Base-by-base conservation (phyloP, 257 asterid species). In the Gentiana macrophylla region DNA sequence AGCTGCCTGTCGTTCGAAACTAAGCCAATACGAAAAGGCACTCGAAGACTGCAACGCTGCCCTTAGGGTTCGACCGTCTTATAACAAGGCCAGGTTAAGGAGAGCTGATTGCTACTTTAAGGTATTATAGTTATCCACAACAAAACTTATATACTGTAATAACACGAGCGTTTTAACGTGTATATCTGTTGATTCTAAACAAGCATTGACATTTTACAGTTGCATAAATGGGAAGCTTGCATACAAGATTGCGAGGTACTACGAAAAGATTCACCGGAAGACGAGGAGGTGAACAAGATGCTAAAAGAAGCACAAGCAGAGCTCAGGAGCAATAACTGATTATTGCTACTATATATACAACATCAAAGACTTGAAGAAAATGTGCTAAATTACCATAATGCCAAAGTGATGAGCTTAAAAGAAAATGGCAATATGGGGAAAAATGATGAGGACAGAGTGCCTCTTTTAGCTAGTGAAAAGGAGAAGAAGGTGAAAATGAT, bases 41-140 rank as follows among this genome's bases (percentile, higher is more conserved):
- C 66, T 83, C 4, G 94, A 86, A 57, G 95, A 86, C 60, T 84
- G 94, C 64, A 81, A 56, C 43, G 62, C 86, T 4, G 86, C 95
- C 24, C 79, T 86, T 24, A 67, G 35, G 12, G 55, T 72, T 12
- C 80, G 94, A 3, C 82, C 94, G 9, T 70, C 66, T 24, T 84
- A 73, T 56, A 73, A 62, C 68, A 86, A 84, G 73, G 95, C 95
- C 36, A 72, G 95, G 59, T 61, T 86, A 54, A 77, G 95, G 71
- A 67, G 84, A 73, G 86, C 82, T 32, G 86, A 84, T 68, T 84
- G 88, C 60, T 71, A 54, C 34, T 69, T 76, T 45, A 86, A 86
- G 95, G 95, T 86, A 59, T 59, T 1, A 1, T 8, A 3, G 0
- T 12, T 2, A 15, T 51, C 24, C 46, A 5, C 9, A 2, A 41